A percentile compares a stretch with the other conserved stretches of the same genome.
Conservation (phyloP, 176 grass and related monocot genomes). For the Zizania latifolia region DNA sequence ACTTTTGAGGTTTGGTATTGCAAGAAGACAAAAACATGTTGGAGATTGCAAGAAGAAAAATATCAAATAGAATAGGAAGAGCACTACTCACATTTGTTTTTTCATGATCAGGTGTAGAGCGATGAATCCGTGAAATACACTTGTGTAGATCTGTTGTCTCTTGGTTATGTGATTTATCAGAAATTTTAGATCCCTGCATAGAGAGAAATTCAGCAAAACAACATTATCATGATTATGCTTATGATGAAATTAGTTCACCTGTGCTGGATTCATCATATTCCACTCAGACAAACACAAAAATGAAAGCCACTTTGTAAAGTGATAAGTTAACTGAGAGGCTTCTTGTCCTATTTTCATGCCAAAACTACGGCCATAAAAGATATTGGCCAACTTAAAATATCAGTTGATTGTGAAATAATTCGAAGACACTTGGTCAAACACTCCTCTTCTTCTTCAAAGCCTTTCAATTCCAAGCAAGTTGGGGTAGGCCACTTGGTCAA, state of each 20-base stretch:
- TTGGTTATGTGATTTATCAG: slow-evolving; percentile 64
- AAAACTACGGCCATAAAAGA: background rate
- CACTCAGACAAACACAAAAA: background rate
- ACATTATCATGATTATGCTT: background rate
- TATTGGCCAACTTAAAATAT: background rate
- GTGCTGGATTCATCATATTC: background rate
- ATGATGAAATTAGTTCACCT: background rate
- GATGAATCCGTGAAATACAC: slow-evolving; percentile 55
- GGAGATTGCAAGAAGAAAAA: background rate
- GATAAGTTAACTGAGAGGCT: background rate
- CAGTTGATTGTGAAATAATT: background rate
- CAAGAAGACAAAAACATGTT: background rate
- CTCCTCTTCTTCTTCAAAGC: no score
- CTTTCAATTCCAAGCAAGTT: no score
- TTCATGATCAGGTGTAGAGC: slow-evolving; percentile 33
- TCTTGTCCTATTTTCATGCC: background rate
- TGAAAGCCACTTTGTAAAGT: background rate
- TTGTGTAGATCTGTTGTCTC: slow-evolving; percentile 75
- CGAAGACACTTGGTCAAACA: no score
- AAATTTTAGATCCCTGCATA: slow-evolving; percentile 62
- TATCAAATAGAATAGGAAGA: background rate
- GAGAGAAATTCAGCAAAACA: background rate
- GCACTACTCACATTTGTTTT: slow-evolving; percentile 50
- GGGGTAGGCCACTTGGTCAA: no score
- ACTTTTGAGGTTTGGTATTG: background rate